These are phyloP conservation scores for Oryza meyeriana DNA, from an alignment of 176 grass and related monocot genomes.

Conservation along the genomic window DNA sequence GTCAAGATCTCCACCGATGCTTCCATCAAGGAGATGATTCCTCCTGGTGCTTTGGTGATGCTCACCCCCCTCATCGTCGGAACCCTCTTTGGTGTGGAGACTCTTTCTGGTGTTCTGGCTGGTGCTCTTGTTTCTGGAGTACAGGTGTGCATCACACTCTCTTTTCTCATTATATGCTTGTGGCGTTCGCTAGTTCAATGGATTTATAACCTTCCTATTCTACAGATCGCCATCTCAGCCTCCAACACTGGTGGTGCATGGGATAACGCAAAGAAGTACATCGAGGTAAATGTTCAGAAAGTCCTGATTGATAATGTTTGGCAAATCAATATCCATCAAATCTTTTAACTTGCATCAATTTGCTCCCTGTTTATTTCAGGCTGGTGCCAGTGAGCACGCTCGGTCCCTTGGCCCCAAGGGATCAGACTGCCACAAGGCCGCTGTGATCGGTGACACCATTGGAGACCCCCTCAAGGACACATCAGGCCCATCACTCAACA, in stretches of 20 bases:
- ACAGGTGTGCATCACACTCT: slow-evolving; percentile 41
- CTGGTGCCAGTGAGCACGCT: slow-evolving; percentile 65
- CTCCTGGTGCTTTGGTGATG: slow-evolving; percentile 84
- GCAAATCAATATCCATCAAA: not conserved
- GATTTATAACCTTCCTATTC: slow-evolving; percentile 4
- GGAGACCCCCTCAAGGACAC: slow-evolving; percentile 95
- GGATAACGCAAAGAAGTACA: slow-evolving; percentile 96
- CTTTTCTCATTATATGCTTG: not conserved
- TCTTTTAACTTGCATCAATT: not conserved
- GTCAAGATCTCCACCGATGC: slow-evolving; percentile 97
- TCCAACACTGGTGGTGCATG: slow-evolving; percentile 93
- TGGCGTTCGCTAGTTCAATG: not conserved
- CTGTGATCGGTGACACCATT: slow-evolving; percentile 84
- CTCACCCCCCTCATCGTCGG: slow-evolving; percentile 85
- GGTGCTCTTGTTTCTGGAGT: slow-evolving; percentile 91
- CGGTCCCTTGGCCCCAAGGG: slow-evolving; percentile 73
- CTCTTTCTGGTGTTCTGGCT: slow-evolving; percentile 82
- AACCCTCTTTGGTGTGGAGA: slow-evolving; percentile 81
- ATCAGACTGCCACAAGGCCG: slow-evolving; percentile 89
- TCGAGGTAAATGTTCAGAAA: slow-evolving; percentile 55
- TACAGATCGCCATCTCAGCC: slow-evolving; percentile 82
- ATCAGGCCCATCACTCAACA: slow-evolving; percentile 82
- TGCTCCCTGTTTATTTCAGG: slow-evolving; percentile 35
- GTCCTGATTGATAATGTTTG: not conserved
- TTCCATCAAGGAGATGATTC: slow-evolving; percentile 94